phyloP scores from a whole-genome alignment of 2,329 filamentous ascomycete species.

The Xylaria digitata region DNA sequence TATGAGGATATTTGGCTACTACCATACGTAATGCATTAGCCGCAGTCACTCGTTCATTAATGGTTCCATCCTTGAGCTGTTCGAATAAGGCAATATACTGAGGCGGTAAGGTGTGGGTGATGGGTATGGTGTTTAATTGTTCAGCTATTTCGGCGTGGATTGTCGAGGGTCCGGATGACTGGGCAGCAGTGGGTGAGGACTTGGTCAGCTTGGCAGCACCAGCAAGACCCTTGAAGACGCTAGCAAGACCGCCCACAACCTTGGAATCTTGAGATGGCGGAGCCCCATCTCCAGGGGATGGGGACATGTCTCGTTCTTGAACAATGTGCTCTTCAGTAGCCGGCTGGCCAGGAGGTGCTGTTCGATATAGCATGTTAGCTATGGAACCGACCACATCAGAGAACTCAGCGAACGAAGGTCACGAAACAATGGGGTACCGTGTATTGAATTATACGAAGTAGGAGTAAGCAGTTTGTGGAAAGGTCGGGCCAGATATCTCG shows the following conservation, averaged over 20 bases:
- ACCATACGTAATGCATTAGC: slow-evolving; percentile 67
- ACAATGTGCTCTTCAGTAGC: slow-evolving; percentile 52
- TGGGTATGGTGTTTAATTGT: slow-evolving; percentile 57
- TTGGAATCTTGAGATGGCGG: slow-evolving; percentile 65
- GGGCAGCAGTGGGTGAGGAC: slow-evolving; percentile 58
- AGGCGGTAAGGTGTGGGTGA: slow-evolving; percentile 59
- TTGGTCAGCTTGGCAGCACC: slow-evolving; percentile 64
- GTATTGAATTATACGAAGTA: neutral
- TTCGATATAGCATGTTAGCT: slow-evolving; percentile 57
- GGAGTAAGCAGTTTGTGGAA: slow-evolving; percentile 5
- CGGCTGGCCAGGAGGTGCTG: slow-evolving; percentile 58
- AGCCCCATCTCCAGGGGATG: slow-evolving; percentile 67
- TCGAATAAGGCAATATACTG: slow-evolving; percentile 67
- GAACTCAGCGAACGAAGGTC: slow-evolving; percentile 2
- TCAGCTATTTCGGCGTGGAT: slow-evolving; percentile 57
- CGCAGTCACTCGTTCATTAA: slow-evolving; percentile 66
- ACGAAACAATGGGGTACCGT: neutral
- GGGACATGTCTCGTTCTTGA: slow-evolving; percentile 66
- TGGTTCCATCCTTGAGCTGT: slow-evolving; percentile 63
- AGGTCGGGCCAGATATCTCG: neutral
- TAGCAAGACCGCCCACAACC: slow-evolving; percentile 67
- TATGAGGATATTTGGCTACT: slow-evolving; percentile 69
- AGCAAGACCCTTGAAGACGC: slow-evolving; percentile 72
- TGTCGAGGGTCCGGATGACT: slow-evolving; percentile 51
- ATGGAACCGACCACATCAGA: slow-evolving; percentile 17